phyloP scores from a whole-genome alignment of 1,139 yeast genomes.

The Taphrina wiesneri region DNA sequence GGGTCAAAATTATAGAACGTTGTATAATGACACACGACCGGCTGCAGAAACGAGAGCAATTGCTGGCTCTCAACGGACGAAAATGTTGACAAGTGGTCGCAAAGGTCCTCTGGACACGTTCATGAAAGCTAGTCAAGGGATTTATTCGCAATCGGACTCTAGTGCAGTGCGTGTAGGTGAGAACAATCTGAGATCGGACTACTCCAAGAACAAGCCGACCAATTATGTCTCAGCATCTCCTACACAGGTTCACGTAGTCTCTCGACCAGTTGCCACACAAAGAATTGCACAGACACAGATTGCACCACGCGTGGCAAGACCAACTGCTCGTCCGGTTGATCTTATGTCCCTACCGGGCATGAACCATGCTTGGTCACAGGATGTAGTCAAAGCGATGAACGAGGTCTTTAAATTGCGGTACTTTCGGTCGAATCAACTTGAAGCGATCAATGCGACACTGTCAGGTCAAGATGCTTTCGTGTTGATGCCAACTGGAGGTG shows the following conservation, averaged over 20 bases:
- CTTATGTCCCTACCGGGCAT: constrained; percentile 34
- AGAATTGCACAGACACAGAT: constrained; percentile 5
- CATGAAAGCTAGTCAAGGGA: constrained; percentile 5
- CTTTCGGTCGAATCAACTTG: constrained; percentile 81
- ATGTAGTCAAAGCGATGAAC: constrained; percentile 60
- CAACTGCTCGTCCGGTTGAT: constrained; percentile 8
- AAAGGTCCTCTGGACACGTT: constrained; percentile 9
- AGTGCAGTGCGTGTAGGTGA: neutral
- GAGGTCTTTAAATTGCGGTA: constrained; percentile 62
- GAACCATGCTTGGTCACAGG: constrained; percentile 61
- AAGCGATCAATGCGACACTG: constrained; percentile 80
- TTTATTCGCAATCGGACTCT: neutral
- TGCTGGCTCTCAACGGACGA: neutral
- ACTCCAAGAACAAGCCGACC: neutral
- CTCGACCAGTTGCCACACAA: constrained; percentile 4
- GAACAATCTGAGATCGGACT: neutral
- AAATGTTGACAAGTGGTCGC: neutral
- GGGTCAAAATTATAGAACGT: neutral
- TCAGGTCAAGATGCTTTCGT: constrained; percentile 87
- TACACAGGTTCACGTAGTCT: neutral
- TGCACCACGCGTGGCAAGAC: neutral
- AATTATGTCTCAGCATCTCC: constrained; percentile 14
- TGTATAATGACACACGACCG: neutral
- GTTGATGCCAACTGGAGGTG: constrained; percentile 99
- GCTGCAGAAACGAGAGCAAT: neutral